These are phyloP conservation scores for Asterophora parasitica DNA, from an alignment of 768 basidiomycete species.

Conservation along the genomic window DNA sequence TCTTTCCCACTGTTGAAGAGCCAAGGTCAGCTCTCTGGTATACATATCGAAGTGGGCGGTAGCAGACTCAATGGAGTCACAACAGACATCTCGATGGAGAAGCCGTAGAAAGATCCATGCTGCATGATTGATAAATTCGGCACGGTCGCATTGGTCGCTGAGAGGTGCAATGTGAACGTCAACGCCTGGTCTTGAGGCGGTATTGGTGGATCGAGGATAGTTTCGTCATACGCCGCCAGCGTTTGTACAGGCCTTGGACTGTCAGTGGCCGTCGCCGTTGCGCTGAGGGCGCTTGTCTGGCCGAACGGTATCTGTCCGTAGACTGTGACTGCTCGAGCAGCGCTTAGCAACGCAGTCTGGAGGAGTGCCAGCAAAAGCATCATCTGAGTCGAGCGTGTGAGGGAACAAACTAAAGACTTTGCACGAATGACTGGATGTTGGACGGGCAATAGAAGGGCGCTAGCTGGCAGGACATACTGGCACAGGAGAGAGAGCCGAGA, in stretches of 20 bases:
- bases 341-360: slow-evolving; percentile 6
- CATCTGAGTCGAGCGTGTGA: no score
- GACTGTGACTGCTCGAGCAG: slow-evolving; percentile 22
- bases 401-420: no score
- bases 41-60: slow-evolving; percentile 21
- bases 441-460: no score
- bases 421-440: no score
- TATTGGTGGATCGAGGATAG: slow-evolving; percentile 42
- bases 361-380: no score
- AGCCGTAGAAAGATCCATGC: slow-evolving; percentile 58
- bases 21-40: slow-evolving; percentile 2
- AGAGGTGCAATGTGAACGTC: slow-evolving; percentile 41
- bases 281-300: no score
- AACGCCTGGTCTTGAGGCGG: slow-evolving; percentile 38
- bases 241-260: no score
- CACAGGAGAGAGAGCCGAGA: no score
- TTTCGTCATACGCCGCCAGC: slow-evolving; percentile 47
- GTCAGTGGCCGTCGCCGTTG: no score
- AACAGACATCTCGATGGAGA: slow-evolving; percentile 73
- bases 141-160: slow-evolving; percentile 26
- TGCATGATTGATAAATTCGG: slow-evolving; percentile 34
- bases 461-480: no score
- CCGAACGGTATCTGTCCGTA: slow-evolving; percentile 30
- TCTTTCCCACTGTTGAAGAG: slow-evolving; percentile 50
- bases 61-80: slow-evolving; percentile 58